Base-by-base conservation (phyloP, 306 rosid genomes). In the Prunus mume region DNA sequence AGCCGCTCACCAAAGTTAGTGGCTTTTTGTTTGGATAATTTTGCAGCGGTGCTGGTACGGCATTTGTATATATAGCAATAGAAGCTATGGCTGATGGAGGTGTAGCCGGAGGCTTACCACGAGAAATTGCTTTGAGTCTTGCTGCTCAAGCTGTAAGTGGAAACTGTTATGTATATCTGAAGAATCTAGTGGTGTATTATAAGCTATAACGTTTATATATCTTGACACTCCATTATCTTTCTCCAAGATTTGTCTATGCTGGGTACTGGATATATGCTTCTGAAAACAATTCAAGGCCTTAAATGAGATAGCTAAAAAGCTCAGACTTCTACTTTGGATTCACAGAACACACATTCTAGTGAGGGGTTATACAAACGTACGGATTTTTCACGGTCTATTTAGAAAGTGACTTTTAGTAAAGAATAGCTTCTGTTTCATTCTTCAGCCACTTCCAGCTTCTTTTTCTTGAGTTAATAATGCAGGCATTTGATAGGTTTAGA, bases 41-140 rank as follows among this genome's bases (percentile, higher is more conserved):
- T 52, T 64, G 68, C 98, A 95, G 98, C 74, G 98, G 96, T 61
- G 85, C 97, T 65, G 98, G 99, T 66, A 96, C 92, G 47, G 99
- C 97, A 63, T 95, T 90, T 68, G 52, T 92, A 68, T 95, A 78
- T 82, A 79, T 95, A 83, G 97, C 93, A 5, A 92, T 95, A 65
- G 97, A 95, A 83, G 99, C 97, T 85, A 82, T 95, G 87, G 96
- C 99, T 41, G 99, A 95, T 81, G 99, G 97, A 82, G 99, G 96
- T 71, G 99, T 95, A 62, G 99, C 99, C 79, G 99, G 97, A 70
- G 99, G 97, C 79, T 83, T 92, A 69, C 98, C 97, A 6, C 89
- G 97, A 55, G 96, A 90, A 74, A 93, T 95, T 85, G 86, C 97
- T 46, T 61, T 90, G 83, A 85, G 83, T 74, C 86, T 95, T 68